Base-by-base conservation (phyloP, 768 basidiomycete species). In the Collybia mongolica region DNA sequence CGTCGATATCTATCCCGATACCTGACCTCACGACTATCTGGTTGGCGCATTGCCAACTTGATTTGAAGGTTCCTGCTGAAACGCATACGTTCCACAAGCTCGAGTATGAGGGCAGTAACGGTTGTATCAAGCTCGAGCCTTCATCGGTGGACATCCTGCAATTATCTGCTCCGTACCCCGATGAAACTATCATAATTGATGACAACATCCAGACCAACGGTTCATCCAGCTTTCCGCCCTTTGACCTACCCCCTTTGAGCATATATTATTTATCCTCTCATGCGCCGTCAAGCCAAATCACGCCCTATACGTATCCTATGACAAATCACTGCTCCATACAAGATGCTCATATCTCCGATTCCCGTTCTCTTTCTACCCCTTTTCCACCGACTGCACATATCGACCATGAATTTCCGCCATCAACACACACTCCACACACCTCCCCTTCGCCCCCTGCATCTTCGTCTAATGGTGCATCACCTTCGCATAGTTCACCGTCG, bases 1-100 rank as follows among this genome's bases (percentile, higher is more conserved):
- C 74, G 6, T 77, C 80, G 6, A 66, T 87, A 28, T 70, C 81
- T 17, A 70, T 83, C 46, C 75, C 77, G 0, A 60, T 83, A 11
- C 75, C 84, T 42, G 84, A 85, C 57, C 71, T 87, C 37, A 68
- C 76, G 7, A 65, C 75, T 43, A 74, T 85, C 37, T 88, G 84
- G 83, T 73, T 87, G 18, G 70, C 74, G 26, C 78, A 83, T 57
- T 73, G 82, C 29, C 75, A 80, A 38, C 62, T 71, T 23, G 56
- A 52, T 37, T 3, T 53, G 17, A 19, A 46, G 8, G 53, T 50
- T 32, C 18, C 51, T 19, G 26, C 46, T 35, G 39, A 43, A 22
- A 36, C 44, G n/a, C 49, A 44, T 12, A 18, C 36, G 32, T 11
- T 40, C 18, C 7, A 49, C 12, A 56, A 49, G 17, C 24, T 26